Percentiles rank a stretch among this genome's conserved stretches.
phyloP scores from a whole-genome alignment of 257 asterid species.

The Nicotiana sylvestris region DNA sequence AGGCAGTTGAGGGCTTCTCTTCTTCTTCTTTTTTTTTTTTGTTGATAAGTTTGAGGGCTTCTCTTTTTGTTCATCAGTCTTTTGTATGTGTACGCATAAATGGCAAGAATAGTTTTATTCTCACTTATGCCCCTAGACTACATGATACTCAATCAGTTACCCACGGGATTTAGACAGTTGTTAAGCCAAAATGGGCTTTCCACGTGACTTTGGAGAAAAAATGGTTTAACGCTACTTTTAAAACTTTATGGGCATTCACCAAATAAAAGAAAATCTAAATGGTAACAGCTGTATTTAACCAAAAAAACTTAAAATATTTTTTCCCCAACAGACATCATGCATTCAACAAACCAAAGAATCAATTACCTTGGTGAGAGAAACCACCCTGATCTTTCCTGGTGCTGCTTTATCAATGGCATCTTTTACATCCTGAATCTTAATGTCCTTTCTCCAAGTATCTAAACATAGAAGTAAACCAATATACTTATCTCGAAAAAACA shows the following conservation, averaged over 20 bases:
- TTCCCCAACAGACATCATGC: not conserved
- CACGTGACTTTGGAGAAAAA: not conserved
- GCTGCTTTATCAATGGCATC: conserved; percentile 62
- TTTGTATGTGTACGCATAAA: not conserved
- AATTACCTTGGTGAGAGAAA: conserved; percentile 74
- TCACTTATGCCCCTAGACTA: not conserved
- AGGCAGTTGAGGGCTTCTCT: not conserved
- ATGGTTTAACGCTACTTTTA: not conserved
- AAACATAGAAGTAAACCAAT: conserved; percentile 14
- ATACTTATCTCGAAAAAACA: not conserved
- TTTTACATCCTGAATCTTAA: conserved; percentile 50
- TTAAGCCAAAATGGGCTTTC: not conserved
- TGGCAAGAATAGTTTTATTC: not conserved
- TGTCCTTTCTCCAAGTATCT: conserved; percentile 96
- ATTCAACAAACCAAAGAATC: not conserved
- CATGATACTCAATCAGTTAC: not conserved
- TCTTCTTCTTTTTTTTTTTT: not conserved
- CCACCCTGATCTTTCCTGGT: conserved; percentile 61
- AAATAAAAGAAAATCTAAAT: not conserved
- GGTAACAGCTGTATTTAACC: not conserved
- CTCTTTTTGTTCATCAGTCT: not conserved
- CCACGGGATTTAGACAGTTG: not conserved
- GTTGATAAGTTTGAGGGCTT: not conserved
- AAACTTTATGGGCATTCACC: not conserved
- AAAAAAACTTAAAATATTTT: not conserved